Percentiles rank a stretch among this genome's conserved stretches.
Evolutionary conservation across 2,329 filamentous ascomycete genomes (phyloP).

Genomic region (Sporothrix euskadiensis): DNA sequence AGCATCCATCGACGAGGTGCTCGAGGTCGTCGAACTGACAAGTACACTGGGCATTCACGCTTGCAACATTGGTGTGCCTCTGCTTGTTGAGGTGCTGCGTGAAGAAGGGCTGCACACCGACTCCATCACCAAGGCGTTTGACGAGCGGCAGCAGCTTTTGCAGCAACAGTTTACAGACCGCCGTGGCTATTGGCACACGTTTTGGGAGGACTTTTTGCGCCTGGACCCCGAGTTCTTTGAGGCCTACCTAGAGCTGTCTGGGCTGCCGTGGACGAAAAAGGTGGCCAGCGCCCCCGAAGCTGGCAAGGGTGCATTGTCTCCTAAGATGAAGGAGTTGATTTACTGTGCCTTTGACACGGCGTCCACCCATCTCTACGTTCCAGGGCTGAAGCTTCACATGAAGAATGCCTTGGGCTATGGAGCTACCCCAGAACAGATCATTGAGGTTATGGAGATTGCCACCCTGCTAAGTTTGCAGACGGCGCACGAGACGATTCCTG

Average conservation of each 20-base stretch:
- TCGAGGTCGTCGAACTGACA: constrained; percentile 2
- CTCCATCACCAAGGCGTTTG: neutral
- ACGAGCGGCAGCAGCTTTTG: neutral
- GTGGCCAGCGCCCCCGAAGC: neutral
- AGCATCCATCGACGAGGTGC: constrained; percentile 7
- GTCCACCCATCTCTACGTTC: neutral
- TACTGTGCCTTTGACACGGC: constrained; percentile 13
- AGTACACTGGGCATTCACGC: constrained; percentile 17
- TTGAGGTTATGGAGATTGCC: constrained; percentile 15
- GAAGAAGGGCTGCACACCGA: neutral
- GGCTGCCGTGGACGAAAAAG: constrained; percentile 5
- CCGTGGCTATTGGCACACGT: constrained; percentile 14
- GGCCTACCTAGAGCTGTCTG: neutral
- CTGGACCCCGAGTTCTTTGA: constrained; percentile 18
- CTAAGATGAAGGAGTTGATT: constrained; percentile 5
- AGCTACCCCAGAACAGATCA: neutral
- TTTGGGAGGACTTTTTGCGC: constrained; percentile 16
- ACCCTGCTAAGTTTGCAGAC: constrained; percentile 12
- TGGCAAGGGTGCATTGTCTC: neutral
- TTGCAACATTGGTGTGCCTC: constrained; percentile 16
- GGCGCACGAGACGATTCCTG: neutral
- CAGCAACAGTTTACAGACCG: neutral
- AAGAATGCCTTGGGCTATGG: constrained; percentile 15
- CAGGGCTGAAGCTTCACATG: constrained; percentile 14
- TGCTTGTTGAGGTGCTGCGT: constrained; percentile 17